phyloP scores from a whole-genome alignment of 208 protist genomes.

The Trypanosoma caninum region DNA sequence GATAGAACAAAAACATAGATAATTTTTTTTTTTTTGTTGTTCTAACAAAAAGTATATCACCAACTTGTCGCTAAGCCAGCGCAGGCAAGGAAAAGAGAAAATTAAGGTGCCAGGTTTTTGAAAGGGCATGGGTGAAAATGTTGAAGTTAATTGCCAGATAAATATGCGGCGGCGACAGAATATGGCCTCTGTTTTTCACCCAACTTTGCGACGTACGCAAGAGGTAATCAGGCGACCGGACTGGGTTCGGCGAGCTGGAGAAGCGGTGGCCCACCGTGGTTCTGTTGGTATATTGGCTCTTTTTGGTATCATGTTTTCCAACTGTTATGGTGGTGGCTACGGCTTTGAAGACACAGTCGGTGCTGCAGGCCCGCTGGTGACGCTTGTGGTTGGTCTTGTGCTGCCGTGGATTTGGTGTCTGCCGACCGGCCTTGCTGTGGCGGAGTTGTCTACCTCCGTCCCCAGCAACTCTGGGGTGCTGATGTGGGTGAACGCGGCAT shows the following conservation, averaged over 20 bases:
- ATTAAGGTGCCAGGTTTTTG: too few relatives aligned
- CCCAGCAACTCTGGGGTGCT: conserved; percentile 85
- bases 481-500: conserved; percentile 84
- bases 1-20: too few relatives aligned
- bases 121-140: background rate
- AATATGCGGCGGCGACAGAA: conserved; percentile 13
- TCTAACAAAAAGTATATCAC: too few relatives aligned
- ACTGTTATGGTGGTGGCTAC: conserved; percentile 80
- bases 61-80: background rate
- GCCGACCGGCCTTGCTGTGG: conserved; percentile 77
- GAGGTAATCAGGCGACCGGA: conserved; percentile 73
- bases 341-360: conserved; percentile 84
- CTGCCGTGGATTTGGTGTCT: conserved; percentile 79
- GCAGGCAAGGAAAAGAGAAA: background rate
- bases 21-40: too few relatives aligned
- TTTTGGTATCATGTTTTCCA: conserved; percentile 76
- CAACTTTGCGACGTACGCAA: conserved; percentile 63
- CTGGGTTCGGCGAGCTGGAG: conserved; percentile 65
- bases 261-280: conserved; percentile 70
- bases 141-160: conserved; percentile 3
- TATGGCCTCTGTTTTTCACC: conserved; percentile 59
- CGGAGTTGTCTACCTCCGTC: conserved; percentile 76
- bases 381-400: conserved; percentile 65
- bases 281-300: conserved; percentile 58
- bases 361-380: conserved; percentile 70